Percentiles rank a stretch among this genome's conserved stretches.
phyloP scores from a whole-genome alignment of 495 filamentous ascomycete genomes.

The Lentithecium fluviatile region DNA sequence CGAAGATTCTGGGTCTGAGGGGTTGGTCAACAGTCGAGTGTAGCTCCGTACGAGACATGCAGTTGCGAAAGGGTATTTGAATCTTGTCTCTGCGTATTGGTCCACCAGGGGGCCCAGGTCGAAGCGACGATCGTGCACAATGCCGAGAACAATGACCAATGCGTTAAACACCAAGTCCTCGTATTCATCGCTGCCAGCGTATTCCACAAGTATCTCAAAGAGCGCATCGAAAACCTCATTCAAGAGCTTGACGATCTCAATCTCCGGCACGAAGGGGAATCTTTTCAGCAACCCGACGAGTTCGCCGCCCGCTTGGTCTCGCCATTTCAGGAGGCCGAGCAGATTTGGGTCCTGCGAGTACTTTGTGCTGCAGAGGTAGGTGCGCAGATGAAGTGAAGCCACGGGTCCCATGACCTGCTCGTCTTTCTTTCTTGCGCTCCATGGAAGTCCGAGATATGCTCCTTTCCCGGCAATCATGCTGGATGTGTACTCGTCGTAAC shows the following conservation, averaged over 20 bases:
- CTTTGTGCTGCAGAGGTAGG: constrained; percentile 90
- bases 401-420: constrained; percentile 70
- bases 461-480: constrained; percentile 65
- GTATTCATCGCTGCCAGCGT: constrained; percentile 83
- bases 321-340: constrained; percentile 82
- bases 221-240: constrained; percentile 87
- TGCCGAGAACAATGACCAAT: constrained; percentile 83
- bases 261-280: constrained; percentile 90
- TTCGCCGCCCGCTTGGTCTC: constrained; percentile 65
- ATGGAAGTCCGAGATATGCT: constrained; percentile 81
- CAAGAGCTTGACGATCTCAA: constrained; percentile 93
- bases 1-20: constrained; percentile 75
- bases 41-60: constrained; percentile 90
- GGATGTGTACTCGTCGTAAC: constrained; percentile 70
- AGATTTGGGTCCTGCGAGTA: constrained; percentile 93
- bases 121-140: constrained; percentile 91
- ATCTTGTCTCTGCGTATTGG: constrained; percentile 81
- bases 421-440: constrained; percentile 70
- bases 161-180: constrained; percentile 92
- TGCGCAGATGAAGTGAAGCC: constrained; percentile 74
- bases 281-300: constrained; percentile 72
- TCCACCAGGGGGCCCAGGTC: constrained; percentile 88
- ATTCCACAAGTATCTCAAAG: constrained; percentile 85
- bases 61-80: constrained; percentile 91
- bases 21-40: constrained; percentile 72